A percentile compares a stretch with the other conserved stretches of the same genome.
These are phyloP conservation scores for Cryptosporidium baileyi DNA, from an alignment of 169 alveolate species.

Conservation along the genomic window DNA sequence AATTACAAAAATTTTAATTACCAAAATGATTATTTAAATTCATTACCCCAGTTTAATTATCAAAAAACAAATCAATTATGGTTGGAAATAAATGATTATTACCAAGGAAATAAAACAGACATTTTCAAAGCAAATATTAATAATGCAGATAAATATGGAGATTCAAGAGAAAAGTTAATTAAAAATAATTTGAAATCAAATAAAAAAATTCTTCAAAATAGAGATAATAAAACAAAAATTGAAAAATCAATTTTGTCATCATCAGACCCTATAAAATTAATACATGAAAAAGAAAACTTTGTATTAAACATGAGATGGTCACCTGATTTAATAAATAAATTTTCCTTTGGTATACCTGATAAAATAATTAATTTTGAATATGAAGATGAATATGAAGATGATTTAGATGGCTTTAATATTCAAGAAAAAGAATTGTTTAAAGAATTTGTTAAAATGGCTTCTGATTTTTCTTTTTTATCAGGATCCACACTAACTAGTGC, in stretches of 20 bases:
- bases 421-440: conserved; percentile 17
- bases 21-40: too few species aligned
- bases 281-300: conserved; percentile 10
- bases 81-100: too few species aligned
- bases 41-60: too few species aligned
- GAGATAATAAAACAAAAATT: not conserved
- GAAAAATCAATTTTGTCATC: not conserved
- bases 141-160: not conserved
- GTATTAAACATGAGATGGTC: conserved; percentile 15
- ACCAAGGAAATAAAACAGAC: not conserved
- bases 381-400: not conserved
- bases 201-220: not conserved
- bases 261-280: conserved; percentile 21
- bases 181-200: not conserved
- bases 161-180: too few species aligned
- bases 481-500: conserved; percentile 41
- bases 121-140: not conserved
- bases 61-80: too few species aligned
- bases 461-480: conserved; percentile 55
- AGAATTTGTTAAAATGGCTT: conserved; percentile 27
- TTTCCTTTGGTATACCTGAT: conserved; percentile 29
- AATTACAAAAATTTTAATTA: not conserved
- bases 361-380: conserved; percentile 35
- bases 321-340: not conserved
- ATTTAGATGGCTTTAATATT: not conserved